Conservation (phyloP, 257 asterid genomes). For the Perilla frutescens region DNA sequence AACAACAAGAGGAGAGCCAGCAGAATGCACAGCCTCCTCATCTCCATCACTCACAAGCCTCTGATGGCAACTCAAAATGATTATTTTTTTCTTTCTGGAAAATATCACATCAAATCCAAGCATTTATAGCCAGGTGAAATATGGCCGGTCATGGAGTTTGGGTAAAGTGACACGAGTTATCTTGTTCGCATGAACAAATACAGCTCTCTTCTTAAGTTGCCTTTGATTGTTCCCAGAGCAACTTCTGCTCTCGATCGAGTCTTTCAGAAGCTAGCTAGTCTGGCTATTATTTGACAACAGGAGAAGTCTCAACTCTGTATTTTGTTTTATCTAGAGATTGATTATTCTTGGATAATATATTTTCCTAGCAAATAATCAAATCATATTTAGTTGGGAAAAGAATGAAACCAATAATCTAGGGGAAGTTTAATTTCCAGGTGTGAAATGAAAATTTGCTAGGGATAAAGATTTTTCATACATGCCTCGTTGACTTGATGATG, state of each 20-base stretch:
- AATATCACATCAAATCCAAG: slow-evolving; percentile 9
- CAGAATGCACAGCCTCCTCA: slow-evolving; percentile 42
- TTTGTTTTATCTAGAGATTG: not conserved
- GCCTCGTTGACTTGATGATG: slow-evolving; percentile 3
- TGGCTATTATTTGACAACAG: slow-evolving; percentile 18
- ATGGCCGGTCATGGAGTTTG: slow-evolving; percentile 33
- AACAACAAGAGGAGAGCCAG: slow-evolving; percentile 45
- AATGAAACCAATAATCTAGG: no score
- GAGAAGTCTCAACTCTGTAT: not conserved
- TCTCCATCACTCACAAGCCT: slow-evolving; percentile 41
- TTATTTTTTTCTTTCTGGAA: not conserved
- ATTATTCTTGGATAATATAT: not conserved
- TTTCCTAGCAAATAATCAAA: not conserved
- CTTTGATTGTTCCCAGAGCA: slow-evolving; percentile 24
- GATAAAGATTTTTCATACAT: not conserved
- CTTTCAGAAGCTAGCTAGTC: slow-evolving; percentile 19
- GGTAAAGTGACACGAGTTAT: slow-evolving; percentile 38
- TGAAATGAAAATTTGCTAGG: no score
- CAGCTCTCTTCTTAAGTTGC: slow-evolving; percentile 12
- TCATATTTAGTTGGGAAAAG: no score
- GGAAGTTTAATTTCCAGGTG: no score
- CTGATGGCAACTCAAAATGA: not conserved
- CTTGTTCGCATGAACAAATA: slow-evolving; percentile 31
- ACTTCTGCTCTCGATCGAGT: slow-evolving; percentile 25
- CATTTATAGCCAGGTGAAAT: slow-evolving; percentile 34